These are phyloP conservation scores for Fusarium compactum DNA, from an alignment of 2,329 filamentous ascomycete genomes.

Conservation along the genomic window DNA sequence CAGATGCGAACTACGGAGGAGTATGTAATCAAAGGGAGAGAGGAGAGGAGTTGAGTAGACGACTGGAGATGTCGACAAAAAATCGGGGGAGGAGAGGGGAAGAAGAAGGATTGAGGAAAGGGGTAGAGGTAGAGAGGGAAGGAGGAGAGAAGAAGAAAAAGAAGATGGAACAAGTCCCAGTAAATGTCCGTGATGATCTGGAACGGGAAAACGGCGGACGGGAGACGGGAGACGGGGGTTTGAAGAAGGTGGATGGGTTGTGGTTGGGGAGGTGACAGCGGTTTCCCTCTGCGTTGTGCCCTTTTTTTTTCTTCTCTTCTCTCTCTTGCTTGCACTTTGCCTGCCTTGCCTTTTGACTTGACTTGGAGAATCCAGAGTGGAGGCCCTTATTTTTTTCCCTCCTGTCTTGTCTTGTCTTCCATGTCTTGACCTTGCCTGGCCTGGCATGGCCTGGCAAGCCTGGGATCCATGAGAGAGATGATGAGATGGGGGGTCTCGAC, in stretches of 20 bases:
- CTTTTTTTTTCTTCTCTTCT: background rate
- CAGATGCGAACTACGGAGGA: slow-evolving; percentile 22
- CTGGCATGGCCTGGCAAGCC: background rate
- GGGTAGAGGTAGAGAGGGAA: slow-evolving; percentile 25
- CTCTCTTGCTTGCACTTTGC: slow-evolving; percentile 8
- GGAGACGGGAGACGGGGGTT: slow-evolving; percentile 43
- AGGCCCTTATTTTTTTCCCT: slow-evolving; percentile 42
- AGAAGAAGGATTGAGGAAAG: slow-evolving; percentile 30
- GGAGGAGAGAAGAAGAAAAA: slow-evolving; percentile 31
- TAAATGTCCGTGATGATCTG: slow-evolving; percentile 45
- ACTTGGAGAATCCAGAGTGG: slow-evolving; percentile 27
- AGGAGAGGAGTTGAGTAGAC: slow-evolving; percentile 12
- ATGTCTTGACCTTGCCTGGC: slow-evolving; percentile 2
- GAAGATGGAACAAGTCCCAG: slow-evolving; percentile 38
- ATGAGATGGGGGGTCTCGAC: slow-evolving; percentile 23
- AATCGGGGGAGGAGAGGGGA: slow-evolving; percentile 24
- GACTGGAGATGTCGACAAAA: slow-evolving; percentile 20
- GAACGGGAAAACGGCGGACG: slow-evolving; percentile 45
- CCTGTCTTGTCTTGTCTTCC: slow-evolving; percentile 2
- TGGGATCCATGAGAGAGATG: slow-evolving; percentile 4
- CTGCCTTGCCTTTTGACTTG: slow-evolving; percentile 23
- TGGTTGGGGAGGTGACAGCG: slow-evolving; percentile 47
- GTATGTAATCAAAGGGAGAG: slow-evolving; percentile 27
- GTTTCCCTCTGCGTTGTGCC: slow-evolving; percentile 40
- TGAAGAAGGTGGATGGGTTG: slow-evolving; percentile 35